These are phyloP conservation scores for Talaromyces albobiverticillius DNA, from an alignment of 2,329 filamentous ascomycete species.

Conservation along the genomic window DNA sequence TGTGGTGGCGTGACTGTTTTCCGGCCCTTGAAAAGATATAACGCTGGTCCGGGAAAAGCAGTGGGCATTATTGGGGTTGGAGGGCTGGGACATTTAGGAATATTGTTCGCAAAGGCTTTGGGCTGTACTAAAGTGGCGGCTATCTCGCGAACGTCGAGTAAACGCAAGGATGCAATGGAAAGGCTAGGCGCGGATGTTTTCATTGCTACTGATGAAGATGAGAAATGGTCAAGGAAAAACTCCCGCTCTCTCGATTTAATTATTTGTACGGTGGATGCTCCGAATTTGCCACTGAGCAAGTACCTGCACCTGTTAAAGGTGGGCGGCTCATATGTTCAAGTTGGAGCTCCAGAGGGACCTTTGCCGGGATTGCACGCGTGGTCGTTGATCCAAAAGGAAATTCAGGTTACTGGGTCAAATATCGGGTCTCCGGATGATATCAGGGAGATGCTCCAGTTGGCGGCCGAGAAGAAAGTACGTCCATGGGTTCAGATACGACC, in stretches of 20 bases:
- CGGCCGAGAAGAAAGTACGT: conserved; percentile 39
- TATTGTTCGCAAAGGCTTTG: conserved; percentile 69
- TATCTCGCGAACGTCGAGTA: conserved; percentile 52
- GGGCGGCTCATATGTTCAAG: conserved; percentile 62
- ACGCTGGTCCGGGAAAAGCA: conserved; percentile 63
- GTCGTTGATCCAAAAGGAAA: conserved; percentile 56
- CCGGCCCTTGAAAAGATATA: conserved; percentile 56
- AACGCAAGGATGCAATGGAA: conserved; percentile 49
- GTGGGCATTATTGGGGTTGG: conserved; percentile 70
- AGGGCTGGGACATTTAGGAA: conserved; percentile 67
- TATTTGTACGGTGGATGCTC: conserved; percentile 55
- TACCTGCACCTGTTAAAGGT: conserved; percentile 61
- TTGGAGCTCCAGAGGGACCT: conserved; percentile 63
- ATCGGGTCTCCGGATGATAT: conserved; percentile 45
- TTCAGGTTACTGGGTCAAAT: conserved; percentile 50
- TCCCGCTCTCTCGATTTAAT: conserved; percentile 54
- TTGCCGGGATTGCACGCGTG: conserved; percentile 56
- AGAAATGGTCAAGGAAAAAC: conserved; percentile 52
- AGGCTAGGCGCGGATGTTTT: conserved; percentile 54
- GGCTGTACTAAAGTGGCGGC: conserved; percentile 62
- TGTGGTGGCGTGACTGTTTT: conserved; percentile 41
- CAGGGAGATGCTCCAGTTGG: conserved; percentile 41
- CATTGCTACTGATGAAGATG: conserved; percentile 58
- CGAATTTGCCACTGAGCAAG: conserved; percentile 60
- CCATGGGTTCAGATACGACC: conserved; percentile 42